Evolutionary conservation across 2,329 filamentous ascomycete species (phyloP), one percentile per base, ranked within the genome.

Genomic region (Xylaria sp.): DNA sequence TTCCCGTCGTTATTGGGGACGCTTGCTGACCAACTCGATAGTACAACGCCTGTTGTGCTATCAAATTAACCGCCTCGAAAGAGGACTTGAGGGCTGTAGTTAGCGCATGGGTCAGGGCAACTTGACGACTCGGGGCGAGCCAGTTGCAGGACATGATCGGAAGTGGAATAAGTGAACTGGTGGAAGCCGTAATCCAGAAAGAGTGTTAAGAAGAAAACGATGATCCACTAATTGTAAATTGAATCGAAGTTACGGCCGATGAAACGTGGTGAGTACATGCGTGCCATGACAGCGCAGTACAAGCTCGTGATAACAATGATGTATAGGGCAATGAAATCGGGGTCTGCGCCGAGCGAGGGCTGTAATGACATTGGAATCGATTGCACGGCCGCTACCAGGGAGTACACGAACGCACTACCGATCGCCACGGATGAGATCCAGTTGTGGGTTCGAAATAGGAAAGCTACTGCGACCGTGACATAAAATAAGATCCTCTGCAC

Each of bases 381-480:
- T 9, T 59, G 44, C n/a, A 47, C 44, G 8, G 44, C 44, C 3
- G 44, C 44, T 10, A 21, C 44, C 5, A 47, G 18, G 6, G 44
- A 47, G 44, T 47, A 47, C 5, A 47, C 44, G 18, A 47, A 47
- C n/a, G 40, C 40, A 47, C 37, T 27, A 23, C 55, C 35, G 37
- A 47, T 29, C 37, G 55, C 55, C 8, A 47, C 55, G 25, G 55
- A 18, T 29, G 55, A 59, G 10, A 47, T n/a, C 55, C 55, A 58
- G 23, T 18, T 27, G 21, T 44, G 55, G 6, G 40, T 27, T 44
- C 55, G 55, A 10, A 58, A 58, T 9, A 25, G 3, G 37, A 58
- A 58, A 13, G 55, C 55, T 25, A 47, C 23, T 5, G 23, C 9
- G 5, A 59, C 32, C 16, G 21, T 47, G 23, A 47, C 12, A 23